phyloP scores from a whole-genome alignment of 192 early-diverging fungal species.

The Coemansia sp. region DNA sequence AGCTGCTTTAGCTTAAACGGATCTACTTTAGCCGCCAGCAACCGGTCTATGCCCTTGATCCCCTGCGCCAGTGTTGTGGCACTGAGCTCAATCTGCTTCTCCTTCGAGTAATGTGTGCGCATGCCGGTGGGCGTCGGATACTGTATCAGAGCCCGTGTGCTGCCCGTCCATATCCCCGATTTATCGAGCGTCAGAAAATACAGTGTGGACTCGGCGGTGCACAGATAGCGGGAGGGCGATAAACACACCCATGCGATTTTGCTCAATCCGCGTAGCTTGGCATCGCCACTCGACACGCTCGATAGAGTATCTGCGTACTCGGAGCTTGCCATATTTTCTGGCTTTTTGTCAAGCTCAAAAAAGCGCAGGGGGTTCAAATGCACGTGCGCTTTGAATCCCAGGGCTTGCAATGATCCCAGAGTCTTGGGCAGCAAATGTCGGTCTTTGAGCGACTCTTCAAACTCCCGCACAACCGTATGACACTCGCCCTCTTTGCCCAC shows the following conservation, averaged over 20 bases:
- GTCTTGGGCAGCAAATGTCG: not conserved
- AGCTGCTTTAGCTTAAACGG: conserved; percentile 2
- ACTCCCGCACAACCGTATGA: conserved; percentile 1
- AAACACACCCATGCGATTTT: conserved; percentile 31
- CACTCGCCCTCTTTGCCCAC: not conserved
- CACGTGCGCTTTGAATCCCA: conserved; percentile 25
- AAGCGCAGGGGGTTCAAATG: conserved; percentile 37
- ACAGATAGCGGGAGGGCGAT: conserved; percentile 18
- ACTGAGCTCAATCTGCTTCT: not conserved
- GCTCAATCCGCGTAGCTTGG: conserved; percentile 21
- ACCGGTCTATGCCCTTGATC: conserved; percentile 66
- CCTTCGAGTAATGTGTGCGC: conserved; percentile 4
- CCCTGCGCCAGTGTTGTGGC: conserved; percentile 57
- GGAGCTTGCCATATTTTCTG: not conserved
- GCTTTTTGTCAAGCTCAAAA: conserved; percentile 11
- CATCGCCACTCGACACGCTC: conserved; percentile 22
- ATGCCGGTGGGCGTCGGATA: not conserved
- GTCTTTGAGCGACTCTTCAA: conserved; percentile 3
- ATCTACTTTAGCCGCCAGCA: conserved; percentile 33
- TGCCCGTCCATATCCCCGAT: conserved; percentile 11
- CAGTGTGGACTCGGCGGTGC: not conserved
- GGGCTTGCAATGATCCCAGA: conserved; percentile 16
- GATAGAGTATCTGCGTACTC: conserved; percentile 9
- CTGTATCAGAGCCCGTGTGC: conserved; percentile 10
- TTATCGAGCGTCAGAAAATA: conserved; percentile 14